Conservation (phyloP, 192 early-diverging fungal genomes). For the Fimicolochytrium jonesii region DNA sequence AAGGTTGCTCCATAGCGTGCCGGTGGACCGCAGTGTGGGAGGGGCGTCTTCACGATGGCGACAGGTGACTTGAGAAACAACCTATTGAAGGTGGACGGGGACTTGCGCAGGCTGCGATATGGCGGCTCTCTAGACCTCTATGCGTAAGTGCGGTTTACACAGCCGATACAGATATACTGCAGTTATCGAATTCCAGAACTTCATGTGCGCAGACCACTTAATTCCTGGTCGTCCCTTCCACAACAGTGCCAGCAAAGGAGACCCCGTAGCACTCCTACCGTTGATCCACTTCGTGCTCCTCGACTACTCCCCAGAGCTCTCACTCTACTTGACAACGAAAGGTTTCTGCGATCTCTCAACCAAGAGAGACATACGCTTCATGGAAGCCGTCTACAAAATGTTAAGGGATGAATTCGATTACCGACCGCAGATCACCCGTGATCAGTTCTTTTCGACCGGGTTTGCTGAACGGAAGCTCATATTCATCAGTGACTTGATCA, state of each 20-base stretch:
- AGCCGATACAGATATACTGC: neutral
- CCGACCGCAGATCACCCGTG: slow-evolving; percentile 39
- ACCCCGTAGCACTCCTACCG: slow-evolving; percentile 47
- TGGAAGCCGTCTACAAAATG: slow-evolving; percentile 42
- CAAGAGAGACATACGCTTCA: slow-evolving; percentile 49
- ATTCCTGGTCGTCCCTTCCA: neutral
- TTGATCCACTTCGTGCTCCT: slow-evolving; percentile 55
- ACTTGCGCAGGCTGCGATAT: slow-evolving; percentile 36
- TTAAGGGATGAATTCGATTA: slow-evolving; percentile 54
- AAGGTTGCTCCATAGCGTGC: too few relatives aligned
- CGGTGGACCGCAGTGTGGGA: too few relatives aligned
- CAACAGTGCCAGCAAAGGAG: slow-evolving; percentile 40
- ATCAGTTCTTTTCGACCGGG: slow-evolving; percentile 48
- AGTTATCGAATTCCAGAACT: neutral
- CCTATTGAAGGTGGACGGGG: slow-evolving; percentile 39
- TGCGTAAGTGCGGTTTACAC: slow-evolving; percentile 15
- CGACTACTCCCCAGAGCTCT: slow-evolving; percentile 38
- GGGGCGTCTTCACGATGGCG: too few relatives aligned
- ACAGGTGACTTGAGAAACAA: slow-evolving; percentile 58
- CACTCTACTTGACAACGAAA: slow-evolving; percentile 29
- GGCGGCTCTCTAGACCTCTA: slow-evolving; percentile 26
- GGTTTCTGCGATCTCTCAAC: slow-evolving; percentile 47
- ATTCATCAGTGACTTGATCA: slow-evolving; percentile 35
- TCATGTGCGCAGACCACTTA: neutral
- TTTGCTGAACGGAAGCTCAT: slow-evolving; percentile 49